phyloP scores from a whole-genome alignment of 768 basidiomycete genomes.

The Termitomyces sp. region DNA sequence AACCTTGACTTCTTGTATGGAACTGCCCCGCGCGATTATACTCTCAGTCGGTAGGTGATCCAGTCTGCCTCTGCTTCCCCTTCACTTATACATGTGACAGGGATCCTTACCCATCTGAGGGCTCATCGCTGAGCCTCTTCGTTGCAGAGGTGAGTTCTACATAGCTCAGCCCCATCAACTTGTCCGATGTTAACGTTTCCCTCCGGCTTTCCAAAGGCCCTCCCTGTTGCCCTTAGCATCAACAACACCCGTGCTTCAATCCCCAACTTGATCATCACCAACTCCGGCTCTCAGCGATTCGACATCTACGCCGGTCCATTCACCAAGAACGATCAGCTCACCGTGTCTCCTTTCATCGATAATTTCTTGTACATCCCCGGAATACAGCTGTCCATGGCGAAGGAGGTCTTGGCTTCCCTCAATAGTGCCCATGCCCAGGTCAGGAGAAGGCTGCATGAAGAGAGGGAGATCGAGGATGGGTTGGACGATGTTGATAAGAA shows the following conservation, averaged over 20 bases:
- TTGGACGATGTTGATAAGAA: slow-evolving; percentile 3
- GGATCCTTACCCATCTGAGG: slow-evolving; percentile 57
- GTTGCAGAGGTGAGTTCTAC: slow-evolving; percentile 40
- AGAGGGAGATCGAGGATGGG: slow-evolving; percentile 24
- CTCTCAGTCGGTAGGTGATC: slow-evolving; percentile 51
- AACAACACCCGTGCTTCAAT: slow-evolving; percentile 61
- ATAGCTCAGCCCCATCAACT: neutral
- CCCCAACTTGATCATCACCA: slow-evolving; percentile 62
- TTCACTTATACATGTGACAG: slow-evolving; percentile 27
- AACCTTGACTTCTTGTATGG: slow-evolving; percentile 66
- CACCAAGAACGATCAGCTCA: slow-evolving; percentile 79
- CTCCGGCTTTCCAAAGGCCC: slow-evolving; percentile 32
- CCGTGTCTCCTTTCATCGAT: slow-evolving; percentile 68
- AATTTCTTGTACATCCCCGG: slow-evolving; percentile 59
- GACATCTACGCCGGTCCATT: slow-evolving; percentile 68
- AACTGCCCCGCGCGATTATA: slow-evolving; percentile 74
- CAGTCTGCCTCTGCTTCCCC: neutral
- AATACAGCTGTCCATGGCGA: slow-evolving; percentile 49
- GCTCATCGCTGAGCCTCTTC: slow-evolving; percentile 59
- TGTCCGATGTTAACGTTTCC: neutral
- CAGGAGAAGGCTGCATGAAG: slow-evolving; percentile 20
- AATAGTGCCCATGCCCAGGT: slow-evolving; percentile 32
- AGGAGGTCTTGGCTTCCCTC: slow-evolving; percentile 47
- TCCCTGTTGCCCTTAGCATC: slow-evolving; percentile 52
- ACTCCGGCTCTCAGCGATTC: slow-evolving; percentile 66